These are phyloP conservation scores for Ogataea pini DNA, from an alignment of 805 yeast genomes.

Conservation along the genomic window DNA sequence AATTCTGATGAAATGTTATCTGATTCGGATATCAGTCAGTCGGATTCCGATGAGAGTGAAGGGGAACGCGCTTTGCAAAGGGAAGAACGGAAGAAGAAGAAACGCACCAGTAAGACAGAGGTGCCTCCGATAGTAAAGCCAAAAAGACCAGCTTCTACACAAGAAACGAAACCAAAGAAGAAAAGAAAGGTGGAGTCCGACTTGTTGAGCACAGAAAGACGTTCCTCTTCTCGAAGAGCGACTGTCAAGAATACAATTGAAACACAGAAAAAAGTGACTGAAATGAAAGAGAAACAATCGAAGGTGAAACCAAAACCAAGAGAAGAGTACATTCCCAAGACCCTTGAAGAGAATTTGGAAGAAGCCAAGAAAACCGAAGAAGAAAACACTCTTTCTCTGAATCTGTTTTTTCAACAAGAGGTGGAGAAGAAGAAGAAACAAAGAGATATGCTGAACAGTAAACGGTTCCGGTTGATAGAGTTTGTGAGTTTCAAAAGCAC, in stretches of 20 bases:
- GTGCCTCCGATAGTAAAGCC: constrained; percentile 29
- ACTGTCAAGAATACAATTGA: constrained; percentile 77
- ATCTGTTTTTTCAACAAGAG: constrained; percentile 82
- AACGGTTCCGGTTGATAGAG: constrained; percentile 59
- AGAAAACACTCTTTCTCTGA: constrained; percentile 69
- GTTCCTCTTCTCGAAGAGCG: constrained; percentile 75
- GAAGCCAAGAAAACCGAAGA: constrained; percentile 88
- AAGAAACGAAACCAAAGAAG: constrained; percentile 31
- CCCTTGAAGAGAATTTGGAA: constrained; percentile 71
- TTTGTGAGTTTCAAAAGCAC: constrained; percentile 54
- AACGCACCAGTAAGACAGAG: constrained; percentile 50
- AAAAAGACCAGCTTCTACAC: constrained; percentile 31
- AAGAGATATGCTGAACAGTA: constrained; percentile 67
- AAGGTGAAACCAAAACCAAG: constrained; percentile 26
- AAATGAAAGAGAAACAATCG: constrained; percentile 59
- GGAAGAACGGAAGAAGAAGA: constrained; percentile 29
- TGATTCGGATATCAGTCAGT: constrained; percentile 51
- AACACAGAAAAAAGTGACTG: constrained; percentile 69
- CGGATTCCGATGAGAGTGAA: constrained; percentile 60
- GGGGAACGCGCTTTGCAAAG: constrained; percentile 41
- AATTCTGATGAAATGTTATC: constrained; percentile 53
- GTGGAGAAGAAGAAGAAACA: constrained; percentile 75
- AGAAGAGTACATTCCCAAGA: constrained; percentile 47
- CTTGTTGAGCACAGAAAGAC: constrained; percentile 48
- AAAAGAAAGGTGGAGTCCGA: constrained; percentile 14